A percentile compares a stretch with the other conserved stretches of the same genome.
phyloP scores from a whole-genome alignment of 495 filamentous ascomycete species.

The Pyronema domesticum region DNA sequence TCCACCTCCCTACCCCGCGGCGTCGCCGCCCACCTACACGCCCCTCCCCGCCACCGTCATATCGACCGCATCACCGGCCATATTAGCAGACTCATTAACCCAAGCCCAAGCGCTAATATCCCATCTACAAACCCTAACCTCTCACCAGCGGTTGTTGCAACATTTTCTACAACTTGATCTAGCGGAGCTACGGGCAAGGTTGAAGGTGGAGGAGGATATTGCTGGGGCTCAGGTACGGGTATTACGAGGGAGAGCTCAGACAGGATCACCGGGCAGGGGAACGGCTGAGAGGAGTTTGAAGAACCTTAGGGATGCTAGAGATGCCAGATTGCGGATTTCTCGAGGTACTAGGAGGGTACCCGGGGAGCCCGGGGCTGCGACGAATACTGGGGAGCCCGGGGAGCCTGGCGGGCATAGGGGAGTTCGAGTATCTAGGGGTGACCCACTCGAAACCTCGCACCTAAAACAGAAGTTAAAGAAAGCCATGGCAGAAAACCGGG shows the following conservation, averaged over 20 bases:
- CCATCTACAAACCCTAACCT: constrained; percentile 30
- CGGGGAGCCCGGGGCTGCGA: too few species aligned
- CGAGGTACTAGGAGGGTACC: too few species aligned
- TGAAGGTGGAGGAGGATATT: constrained; percentile 84
- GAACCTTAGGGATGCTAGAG: too few species aligned
- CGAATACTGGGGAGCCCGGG: too few species aligned
- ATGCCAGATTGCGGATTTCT: too few species aligned
- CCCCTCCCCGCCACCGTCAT: constrained; percentile 15
- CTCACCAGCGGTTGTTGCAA: constrained; percentile 86
- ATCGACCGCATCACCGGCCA: constrained; percentile 17
- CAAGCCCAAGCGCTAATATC: constrained; percentile 23
- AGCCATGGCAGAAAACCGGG: too few species aligned
- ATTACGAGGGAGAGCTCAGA: constrained; percentile 35
- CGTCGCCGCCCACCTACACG: constrained; percentile 14
- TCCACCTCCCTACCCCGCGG: background rate
- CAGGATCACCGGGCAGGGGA: too few species aligned
- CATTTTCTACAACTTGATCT: constrained; percentile 73
- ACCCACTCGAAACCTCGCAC: too few species aligned
- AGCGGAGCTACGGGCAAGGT: constrained; percentile 66
- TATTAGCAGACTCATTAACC: constrained; percentile 18
- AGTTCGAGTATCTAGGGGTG: too few species aligned
- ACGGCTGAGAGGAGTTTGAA: too few species aligned
- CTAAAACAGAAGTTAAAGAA: too few species aligned
- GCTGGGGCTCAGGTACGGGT: constrained; percentile 80
- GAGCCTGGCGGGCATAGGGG: too few species aligned